Evolutionary conservation across 2,329 filamentous ascomycete genomes (phyloP), one percentile per base, ranked within the genome.

Genomic region (Sclerotinia nivalis): DNA sequence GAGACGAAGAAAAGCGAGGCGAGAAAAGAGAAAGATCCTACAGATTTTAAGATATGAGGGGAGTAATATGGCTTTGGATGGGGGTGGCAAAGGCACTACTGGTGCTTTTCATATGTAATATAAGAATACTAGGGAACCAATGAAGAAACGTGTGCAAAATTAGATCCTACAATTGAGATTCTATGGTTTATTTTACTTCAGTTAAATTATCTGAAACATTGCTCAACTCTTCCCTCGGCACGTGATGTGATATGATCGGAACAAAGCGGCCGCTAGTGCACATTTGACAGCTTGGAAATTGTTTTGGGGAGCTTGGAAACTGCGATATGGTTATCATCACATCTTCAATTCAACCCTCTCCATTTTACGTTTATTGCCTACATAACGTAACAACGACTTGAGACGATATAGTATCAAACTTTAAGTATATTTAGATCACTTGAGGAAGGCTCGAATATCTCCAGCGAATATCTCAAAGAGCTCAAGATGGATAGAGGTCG

Each of bases 1-100:
- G 91, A 74, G 94, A 97, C 75, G 89, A 93, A 80, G 93, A 97
- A 80, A 89, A 89, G 79, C 85, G 86, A 76, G 86, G 88, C 73
- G 90, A 90, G 80, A 88, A 84, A 79, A 76, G 73, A 40, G 77
- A 78, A 64, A 73, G 76, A 64, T 72, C 72, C 28, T 78, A 78
- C 69, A 74, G 74, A 62, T 79, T 78, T 60, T 78, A 73, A 52
- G 70, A 22, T 31, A 47, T 28, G 28, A 47, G 31, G 31, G 22
- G 37, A 45, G 64, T 54, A 65, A 69, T 64, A 25, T n/a, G 59
- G 67, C 56, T 47, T 69, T 54, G 47, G 34, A 69, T 55, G 56
- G 43, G 34, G 47, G 43, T 37, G 40, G 37, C 37, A 66, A 62
- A 55, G 68, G 49, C 49, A 55, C 37, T 56, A 28, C 15, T 69